A percentile compares a stretch with the other conserved stretches of the same genome.
Conservation (phyloP, 2,329 filamentous ascomycete genomes). For the Myrmaecium sp. region DNA sequence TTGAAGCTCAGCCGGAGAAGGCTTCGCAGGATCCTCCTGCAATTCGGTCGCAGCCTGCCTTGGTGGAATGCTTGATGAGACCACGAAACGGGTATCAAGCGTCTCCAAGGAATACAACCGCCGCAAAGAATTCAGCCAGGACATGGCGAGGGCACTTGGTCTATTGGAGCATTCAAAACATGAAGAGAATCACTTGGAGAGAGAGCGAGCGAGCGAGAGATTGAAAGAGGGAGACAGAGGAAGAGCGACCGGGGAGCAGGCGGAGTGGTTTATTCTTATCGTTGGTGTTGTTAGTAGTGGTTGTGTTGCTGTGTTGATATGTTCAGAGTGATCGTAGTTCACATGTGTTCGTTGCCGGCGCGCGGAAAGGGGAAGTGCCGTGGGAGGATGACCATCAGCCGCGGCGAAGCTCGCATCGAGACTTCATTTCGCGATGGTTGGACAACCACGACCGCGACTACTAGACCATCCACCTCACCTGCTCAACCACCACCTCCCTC, state of each 20-base stretch:
- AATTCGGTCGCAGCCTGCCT: constrained; percentile 20
- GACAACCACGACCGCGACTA: neutral
- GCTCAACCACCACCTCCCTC: constrained; percentile 2
- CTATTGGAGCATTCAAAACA: neutral
- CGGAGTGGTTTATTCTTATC: too few relatives aligned
- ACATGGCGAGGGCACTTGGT: constrained; percentile 19
- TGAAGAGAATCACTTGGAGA: neutral
- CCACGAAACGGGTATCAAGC: constrained; percentile 56
- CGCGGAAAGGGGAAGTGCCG: constrained; percentile 1
- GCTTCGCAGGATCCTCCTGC: constrained; percentile 15
- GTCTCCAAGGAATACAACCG: constrained; percentile 48
- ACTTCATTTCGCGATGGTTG: constrained; percentile 1
- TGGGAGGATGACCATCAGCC: neutral
- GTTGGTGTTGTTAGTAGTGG: too few relatives aligned
- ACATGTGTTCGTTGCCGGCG: too few relatives aligned
- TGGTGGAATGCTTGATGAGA: constrained; percentile 48
- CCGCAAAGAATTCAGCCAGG: constrained; percentile 29
- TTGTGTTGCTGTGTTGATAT: too few relatives aligned
- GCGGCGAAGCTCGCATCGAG: too few relatives aligned
- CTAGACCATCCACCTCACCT: neutral
- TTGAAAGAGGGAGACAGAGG: too few relatives aligned
- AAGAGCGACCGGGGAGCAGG: too few relatives aligned
- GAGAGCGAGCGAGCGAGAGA: neutral
- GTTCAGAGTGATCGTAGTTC: too few relatives aligned
- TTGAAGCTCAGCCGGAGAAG: constrained; percentile 9